Percentiles rank a stretch among this genome's conserved stretches.
Evolutionary conservation across 805 yeast species (phyloP).

Genomic region (Candida ulmi): DNA sequence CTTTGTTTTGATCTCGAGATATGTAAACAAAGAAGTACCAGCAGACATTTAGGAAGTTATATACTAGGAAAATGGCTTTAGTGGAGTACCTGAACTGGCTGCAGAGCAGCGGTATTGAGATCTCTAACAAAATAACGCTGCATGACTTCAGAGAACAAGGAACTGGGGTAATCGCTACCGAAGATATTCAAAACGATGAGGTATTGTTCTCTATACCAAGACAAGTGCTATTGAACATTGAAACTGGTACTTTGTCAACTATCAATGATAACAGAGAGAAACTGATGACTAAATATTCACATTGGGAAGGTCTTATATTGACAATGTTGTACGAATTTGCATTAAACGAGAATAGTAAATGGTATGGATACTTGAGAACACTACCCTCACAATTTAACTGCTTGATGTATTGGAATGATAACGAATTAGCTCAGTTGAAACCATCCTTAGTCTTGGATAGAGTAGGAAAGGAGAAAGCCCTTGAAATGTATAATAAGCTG

Average conservation of each 20-base stretch:
- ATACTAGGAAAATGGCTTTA: no score
- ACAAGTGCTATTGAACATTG: conserved; percentile 48
- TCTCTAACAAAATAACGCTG: conserved; percentile 54
- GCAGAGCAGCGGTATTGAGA: conserved; percentile 29
- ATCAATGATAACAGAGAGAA: conserved; percentile 29
- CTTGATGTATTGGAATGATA: conserved; percentile 74
- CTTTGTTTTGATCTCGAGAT: conserved; percentile 24
- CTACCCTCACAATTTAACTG: conserved; percentile 62
- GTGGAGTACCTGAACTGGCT: conserved; percentile 47
- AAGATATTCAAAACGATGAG: conserved; percentile 58
- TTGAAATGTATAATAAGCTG: conserved; percentile 46
- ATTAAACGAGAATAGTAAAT: conserved; percentile 41
- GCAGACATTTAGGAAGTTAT: no score
- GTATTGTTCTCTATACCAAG: conserved; percentile 67
- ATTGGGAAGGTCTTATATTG: conserved; percentile 78
- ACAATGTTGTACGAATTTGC: conserved; percentile 58
- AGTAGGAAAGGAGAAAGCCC: conserved; percentile 67
- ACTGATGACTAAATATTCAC: conserved; percentile 39
- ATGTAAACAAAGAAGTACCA: no score
- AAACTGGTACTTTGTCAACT: conserved; percentile 41
- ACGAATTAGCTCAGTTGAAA: conserved; percentile 46
- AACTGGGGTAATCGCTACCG: conserved; percentile 64
- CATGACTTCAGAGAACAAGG: conserved; percentile 71
- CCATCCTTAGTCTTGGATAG: conserved; percentile 72
- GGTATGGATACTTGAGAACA: conserved; percentile 68